Conservation (phyloP, 225 moss, liverwort and hornwort species). For the Marchantia paleacea region DNA sequence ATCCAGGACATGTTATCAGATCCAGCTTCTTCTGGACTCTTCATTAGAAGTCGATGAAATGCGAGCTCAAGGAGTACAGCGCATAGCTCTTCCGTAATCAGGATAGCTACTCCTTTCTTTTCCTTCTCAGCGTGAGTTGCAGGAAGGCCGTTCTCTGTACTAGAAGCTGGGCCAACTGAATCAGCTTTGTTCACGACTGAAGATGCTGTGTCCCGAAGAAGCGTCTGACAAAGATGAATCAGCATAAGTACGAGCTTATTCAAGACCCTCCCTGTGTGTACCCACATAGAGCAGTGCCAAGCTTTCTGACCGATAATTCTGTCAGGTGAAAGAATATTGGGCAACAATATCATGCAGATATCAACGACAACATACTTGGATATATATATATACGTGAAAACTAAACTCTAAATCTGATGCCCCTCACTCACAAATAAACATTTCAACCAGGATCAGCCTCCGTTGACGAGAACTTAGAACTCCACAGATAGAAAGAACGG, state of each 20-base stretch:
- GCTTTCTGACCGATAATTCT: background rate
- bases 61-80: conserved; percentile 66
- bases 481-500: no score
- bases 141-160: conserved; percentile 26
- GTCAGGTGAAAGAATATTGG: background rate
- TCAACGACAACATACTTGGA: no score
- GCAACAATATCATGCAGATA: background rate
- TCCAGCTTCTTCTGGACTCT: conserved; percentile 57
- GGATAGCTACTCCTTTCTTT: conserved; percentile 61
- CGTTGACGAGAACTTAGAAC: no score
- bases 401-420: no score
- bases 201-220: conserved; percentile 70
- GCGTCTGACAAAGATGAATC: conserved; percentile 43
- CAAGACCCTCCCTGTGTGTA: background rate
- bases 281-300: background rate
- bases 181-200: conserved; percentile 47
- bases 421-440: no score
- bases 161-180: conserved; percentile 29
- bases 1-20: conserved; percentile 50
- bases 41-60: conserved; percentile 69
- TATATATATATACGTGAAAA: no score
- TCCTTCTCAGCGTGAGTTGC: conserved; percentile 69
- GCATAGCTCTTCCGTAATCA: conserved; percentile 62
- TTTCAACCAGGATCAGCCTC: no score
- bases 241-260: background rate